phyloP scores from a whole-genome alignment of 169 alveolate species.

The Neospora caninum region DNA sequence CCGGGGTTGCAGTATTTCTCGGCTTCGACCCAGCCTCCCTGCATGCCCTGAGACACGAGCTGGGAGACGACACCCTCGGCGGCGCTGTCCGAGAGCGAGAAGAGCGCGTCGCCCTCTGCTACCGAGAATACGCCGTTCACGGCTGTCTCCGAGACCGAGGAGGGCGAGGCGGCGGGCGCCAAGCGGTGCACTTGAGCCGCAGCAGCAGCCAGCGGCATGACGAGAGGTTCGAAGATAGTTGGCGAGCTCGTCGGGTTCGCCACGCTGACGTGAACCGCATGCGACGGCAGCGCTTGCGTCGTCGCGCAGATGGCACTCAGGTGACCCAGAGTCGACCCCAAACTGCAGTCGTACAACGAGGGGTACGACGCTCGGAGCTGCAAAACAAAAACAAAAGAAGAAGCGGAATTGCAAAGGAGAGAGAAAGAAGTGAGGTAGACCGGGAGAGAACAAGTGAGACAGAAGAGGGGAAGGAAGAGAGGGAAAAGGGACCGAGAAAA shows the following conservation, averaged over 20 bases:
- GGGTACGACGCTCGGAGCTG: conserved; percentile 32
- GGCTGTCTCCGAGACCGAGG: not conserved
- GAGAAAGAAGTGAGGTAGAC: not conserved
- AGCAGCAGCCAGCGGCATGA: not conserved
- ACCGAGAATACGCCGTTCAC: not conserved
- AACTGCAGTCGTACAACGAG: conserved; percentile 43
- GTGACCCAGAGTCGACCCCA: conserved; percentile 42
- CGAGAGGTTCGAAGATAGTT: not conserved
- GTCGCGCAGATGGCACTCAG: not conserved
- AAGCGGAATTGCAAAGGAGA: too few species aligned
- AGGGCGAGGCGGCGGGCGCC: not conserved
- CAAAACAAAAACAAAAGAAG: not conserved
- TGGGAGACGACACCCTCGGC: not conserved
- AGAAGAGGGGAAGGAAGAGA: too few species aligned
- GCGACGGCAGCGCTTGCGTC: conserved; percentile 21
- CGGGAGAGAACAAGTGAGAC: not conserved
- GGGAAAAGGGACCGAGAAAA: not conserved
- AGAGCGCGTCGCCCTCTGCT: conserved; percentile 1
- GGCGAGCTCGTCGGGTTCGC: conserved; percentile 23
- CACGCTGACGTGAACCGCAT: conserved; percentile 10
- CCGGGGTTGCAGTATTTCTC: conserved; percentile 46
- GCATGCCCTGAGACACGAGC: conserved; percentile 31
- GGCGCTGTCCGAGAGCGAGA: not conserved
- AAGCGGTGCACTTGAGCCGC: conserved; percentile 35
- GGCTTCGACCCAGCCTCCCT: not conserved